phyloP scores from a whole-genome alignment of 768 basidiomycete species.

The Pisolithus orientalis region DNA sequence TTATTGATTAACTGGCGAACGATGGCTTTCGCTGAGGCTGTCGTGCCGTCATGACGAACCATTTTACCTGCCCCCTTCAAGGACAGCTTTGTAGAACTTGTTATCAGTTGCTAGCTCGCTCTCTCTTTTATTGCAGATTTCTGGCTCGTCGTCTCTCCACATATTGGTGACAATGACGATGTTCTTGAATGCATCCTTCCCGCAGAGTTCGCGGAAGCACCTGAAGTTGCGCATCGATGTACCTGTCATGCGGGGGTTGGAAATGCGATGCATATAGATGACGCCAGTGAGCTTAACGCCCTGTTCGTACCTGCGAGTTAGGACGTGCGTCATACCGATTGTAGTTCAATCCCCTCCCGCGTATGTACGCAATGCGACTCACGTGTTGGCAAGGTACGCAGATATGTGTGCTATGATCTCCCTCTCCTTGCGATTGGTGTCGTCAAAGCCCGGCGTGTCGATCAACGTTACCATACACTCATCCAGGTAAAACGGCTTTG shows the following conservation, averaged over 20 bases:
- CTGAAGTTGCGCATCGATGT: constrained; percentile 46
- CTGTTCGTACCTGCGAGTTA: constrained; percentile 24
- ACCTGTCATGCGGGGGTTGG: constrained; percentile 44
- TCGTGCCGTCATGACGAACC: constrained; percentile 35
- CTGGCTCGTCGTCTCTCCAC: constrained; percentile 40
- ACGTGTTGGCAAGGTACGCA: constrained; percentile 12
- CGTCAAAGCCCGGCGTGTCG: constrained; percentile 53
- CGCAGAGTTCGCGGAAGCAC: constrained; percentile 49
- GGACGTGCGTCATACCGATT: background rate
- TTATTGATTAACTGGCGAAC: constrained; percentile 36
- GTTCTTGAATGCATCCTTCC: constrained; percentile 40
- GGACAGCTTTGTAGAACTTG: constrained; percentile 46
- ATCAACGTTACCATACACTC: constrained; percentile 37
- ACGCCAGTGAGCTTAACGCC: constrained; percentile 42
- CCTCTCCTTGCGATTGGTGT: constrained; percentile 36
- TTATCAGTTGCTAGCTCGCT: constrained; percentile 35
- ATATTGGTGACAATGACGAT: constrained; percentile 50
- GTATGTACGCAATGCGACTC: background rate
- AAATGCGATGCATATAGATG: constrained; percentile 52
- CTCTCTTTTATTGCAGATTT: constrained; percentile 38
- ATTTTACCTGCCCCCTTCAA: constrained; percentile 44
- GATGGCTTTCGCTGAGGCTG: constrained; percentile 36
- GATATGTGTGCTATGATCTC: constrained; percentile 41
- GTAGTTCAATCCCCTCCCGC: too few relatives aligned
- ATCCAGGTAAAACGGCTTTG: constrained; percentile 34